Evolutionary conservation across 306 rosid species (phyloP).

Genomic region (Rosa lucieae): DNA sequence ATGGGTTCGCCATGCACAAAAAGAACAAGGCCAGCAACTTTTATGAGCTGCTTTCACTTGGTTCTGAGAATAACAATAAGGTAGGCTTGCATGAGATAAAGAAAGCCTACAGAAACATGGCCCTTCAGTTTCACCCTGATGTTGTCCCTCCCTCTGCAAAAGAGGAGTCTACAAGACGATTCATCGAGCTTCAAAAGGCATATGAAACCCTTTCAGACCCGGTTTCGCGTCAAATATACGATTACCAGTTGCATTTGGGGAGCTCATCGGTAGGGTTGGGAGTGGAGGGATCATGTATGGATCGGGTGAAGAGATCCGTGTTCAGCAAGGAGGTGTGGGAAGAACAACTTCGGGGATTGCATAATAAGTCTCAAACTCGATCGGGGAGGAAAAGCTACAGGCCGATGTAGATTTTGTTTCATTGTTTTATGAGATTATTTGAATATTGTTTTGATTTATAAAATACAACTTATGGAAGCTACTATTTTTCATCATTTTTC

Average conservation of each 20-base stretch:
- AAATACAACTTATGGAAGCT: background rate
- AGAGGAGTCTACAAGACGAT: slow-evolving; percentile 32
- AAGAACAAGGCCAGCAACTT: slow-evolving; percentile 27
- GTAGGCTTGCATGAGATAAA: slow-evolving; percentile 30
- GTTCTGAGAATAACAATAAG: slow-evolving; percentile 15
- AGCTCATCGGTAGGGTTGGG: background rate
- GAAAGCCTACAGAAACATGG: slow-evolving; percentile 41
- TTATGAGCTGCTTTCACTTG: slow-evolving; percentile 32
- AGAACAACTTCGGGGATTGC: slow-evolving; percentile 33
- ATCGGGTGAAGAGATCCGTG: slow-evolving; percentile 2
- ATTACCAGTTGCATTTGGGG: slow-evolving; percentile 31
- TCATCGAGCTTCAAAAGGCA: slow-evolving; percentile 39
- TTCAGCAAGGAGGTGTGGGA: slow-evolving; percentile 39
- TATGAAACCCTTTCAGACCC: slow-evolving; percentile 44
- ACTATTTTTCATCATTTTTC: background rate
- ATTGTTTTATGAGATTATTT: background rate
- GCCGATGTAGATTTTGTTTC: background rate
- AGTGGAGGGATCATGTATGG: background rate
- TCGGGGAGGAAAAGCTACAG: slow-evolving; percentile 17
- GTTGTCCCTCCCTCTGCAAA: slow-evolving; percentile 27
- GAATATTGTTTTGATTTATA: background rate
- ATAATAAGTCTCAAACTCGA: slow-evolving; percentile 28
- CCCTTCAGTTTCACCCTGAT: slow-evolving; percentile 40
- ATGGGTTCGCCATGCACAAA: background rate
- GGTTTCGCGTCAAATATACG: slow-evolving; percentile 28